Evolutionary conservation across 441 rosid species (phyloP), one percentile per base, ranked within the genome.

Genomic region (Melianthus villosus): DNA sequence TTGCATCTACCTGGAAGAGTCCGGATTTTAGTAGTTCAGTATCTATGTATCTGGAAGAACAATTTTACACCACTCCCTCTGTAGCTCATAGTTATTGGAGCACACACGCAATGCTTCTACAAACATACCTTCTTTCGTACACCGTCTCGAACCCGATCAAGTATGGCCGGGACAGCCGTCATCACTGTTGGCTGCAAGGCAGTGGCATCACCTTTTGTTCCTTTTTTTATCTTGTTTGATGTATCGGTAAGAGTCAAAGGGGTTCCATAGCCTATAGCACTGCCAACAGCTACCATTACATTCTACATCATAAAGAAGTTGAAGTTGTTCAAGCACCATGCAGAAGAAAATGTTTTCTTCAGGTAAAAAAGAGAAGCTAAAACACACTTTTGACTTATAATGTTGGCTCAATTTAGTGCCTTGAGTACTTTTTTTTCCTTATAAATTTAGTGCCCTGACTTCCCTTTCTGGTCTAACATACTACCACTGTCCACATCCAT

Each of bases 101-200:
- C n/a, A n/a, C n/a, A n/a, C n/a, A n/a, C n/a, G n/a, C n/a, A n/a
- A n/a, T n/a, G n/a, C n/a, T n/a, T n/a, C n/a, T n/a, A n/a, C n/a
- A n/a, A 39, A 52, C 67, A 37, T 46, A 75, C 99, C 89, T 85
- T 85, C 71, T 82, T 91, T 38, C 75, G 69, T 37, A 91, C 99
- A 40, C 99, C 96, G 61, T 82, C 96, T 43, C 82, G 79, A 53
- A 91, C 93, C 46, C 96, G 94, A 49, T 91, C 96, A 38, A 91
- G 94, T 60, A 91, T 82, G 53, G 99, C 99, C 38, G 96, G 99
- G 58, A 91, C 99, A 53, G 99, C 81, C 36, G 99, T 71, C 99
- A 91, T 75, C 38, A 91, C 50, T 9, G 99, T 85, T 34, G 99
- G 94, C 55, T 65, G 66, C 48, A 85, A 64, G 22, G 57, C 76